Percentiles rank a stretch among this genome's conserved stretches.
These are phyloP conservation scores for Lactarius quietus DNA, from an alignment of 768 basidiomycete species.

Conservation along the genomic window DNA sequence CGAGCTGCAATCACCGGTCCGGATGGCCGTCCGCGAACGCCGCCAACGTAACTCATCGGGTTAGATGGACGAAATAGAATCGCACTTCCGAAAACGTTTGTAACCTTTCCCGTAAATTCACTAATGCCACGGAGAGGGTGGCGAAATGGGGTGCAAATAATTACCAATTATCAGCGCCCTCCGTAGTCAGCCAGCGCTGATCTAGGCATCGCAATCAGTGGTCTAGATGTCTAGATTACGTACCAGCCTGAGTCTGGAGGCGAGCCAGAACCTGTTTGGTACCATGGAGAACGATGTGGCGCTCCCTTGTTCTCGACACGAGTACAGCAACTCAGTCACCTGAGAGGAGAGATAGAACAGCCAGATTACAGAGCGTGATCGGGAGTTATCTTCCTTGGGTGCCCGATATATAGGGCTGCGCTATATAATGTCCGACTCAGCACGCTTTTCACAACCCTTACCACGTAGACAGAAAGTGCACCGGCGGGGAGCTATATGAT, in stretches of 20 bases:
- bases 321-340: background rate
- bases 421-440: background rate
- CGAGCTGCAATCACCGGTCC: background rate
- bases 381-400: background rate
- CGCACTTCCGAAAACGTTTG: background rate
- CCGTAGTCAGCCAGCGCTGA: background rate
- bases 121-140: background rate
- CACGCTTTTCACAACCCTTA: background rate
- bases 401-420: background rate
- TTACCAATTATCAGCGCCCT: background rate
- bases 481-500: slow-evolving; percentile 17
- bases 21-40: background rate
- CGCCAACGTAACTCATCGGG: background rate
- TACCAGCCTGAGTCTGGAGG: background rate
- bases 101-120: background rate
- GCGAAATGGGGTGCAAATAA: background rate
- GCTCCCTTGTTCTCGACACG: background rate
- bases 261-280: background rate
- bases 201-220: background rate
- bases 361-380: background rate
- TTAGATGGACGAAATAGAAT: background rate
- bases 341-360: background rate
- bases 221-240: background rate
- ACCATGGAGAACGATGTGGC: background rate
- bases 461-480: background rate